These are phyloP conservation scores for Miscanthus sacchariflorus DNA, from an alignment of 202 grass and related monocot genomes.

Conservation along the genomic window DNA sequence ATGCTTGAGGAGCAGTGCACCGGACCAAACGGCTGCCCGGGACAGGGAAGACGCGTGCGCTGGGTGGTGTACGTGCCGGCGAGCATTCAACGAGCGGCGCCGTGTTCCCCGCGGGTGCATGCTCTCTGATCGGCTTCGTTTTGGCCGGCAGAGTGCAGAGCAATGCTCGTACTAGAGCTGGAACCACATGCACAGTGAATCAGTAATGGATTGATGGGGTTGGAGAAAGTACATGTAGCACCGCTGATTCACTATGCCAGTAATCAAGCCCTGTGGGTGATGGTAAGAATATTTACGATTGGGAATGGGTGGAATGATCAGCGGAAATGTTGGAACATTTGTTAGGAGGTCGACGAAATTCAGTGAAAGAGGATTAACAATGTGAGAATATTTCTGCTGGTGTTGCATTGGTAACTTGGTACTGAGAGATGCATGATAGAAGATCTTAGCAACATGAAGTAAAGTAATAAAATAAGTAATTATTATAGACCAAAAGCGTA, in stretches of 20 bases:
- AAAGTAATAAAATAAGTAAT: no score
- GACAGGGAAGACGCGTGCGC: conserved; percentile 19
- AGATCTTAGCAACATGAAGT: neutral
- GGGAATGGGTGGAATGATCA: neutral
- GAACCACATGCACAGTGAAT: neutral
- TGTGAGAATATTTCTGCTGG: neutral
- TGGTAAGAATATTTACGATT: neutral
- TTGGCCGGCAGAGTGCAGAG: neutral
- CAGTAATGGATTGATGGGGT: neutral
- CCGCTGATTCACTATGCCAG: neutral
- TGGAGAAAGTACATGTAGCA: neutral
- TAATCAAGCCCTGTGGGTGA: neutral
- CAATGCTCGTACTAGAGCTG: neutral
- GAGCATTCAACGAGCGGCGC: conserved; percentile 24
- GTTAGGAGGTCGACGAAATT: neutral
- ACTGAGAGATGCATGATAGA: neutral
- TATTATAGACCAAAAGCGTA: neutral
- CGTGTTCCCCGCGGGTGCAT: neutral
- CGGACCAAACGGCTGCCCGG: neutral
- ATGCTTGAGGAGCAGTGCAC: conserved; percentile 23
- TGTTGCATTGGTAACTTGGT: neutral
- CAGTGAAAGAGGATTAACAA: neutral
- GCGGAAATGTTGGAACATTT: neutral
- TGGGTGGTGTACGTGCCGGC: neutral
- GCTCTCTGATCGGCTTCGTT: conserved; percentile 5